These are phyloP conservation scores for Phyllosticta citrichinensis DNA, from an alignment of 2,329 filamentous ascomycete genomes.

Conservation along the genomic window DNA sequence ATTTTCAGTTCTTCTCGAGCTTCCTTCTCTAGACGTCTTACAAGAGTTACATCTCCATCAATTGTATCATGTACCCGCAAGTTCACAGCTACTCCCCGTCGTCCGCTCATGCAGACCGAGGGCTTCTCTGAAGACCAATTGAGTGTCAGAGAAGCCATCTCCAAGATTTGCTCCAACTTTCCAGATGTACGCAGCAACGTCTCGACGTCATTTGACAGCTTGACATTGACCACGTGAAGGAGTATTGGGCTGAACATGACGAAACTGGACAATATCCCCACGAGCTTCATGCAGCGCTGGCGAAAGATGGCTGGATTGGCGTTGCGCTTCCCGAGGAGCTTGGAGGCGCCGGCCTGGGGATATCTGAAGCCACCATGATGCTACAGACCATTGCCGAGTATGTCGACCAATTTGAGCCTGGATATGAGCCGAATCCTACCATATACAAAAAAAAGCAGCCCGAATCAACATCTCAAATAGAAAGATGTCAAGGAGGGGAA, in stretches of 20 bases:
- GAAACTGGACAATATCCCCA: conserved; percentile 60
- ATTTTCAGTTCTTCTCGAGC: background rate
- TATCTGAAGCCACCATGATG: conserved; percentile 80
- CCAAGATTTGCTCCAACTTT: conserved; percentile 59
- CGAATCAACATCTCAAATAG: background rate
- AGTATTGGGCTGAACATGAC: conserved; percentile 69
- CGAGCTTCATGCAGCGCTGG: conserved; percentile 65
- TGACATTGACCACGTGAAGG: conserved; percentile 16
- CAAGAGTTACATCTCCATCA: background rate
- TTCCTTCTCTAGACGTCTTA: background rate
- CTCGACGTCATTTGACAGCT: conserved; percentile 4
- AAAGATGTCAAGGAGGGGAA: background rate
- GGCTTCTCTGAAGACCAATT: conserved; percentile 66
- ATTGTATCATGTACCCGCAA: background rate
- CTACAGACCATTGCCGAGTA: conserved; percentile 69
- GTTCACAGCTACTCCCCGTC: conserved; percentile 23
- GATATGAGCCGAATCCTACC: too few relatives aligned
- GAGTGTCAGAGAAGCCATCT: conserved; percentile 59
- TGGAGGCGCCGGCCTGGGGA: conserved; percentile 65
- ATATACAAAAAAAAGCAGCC: background rate
- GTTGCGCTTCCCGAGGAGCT: conserved; percentile 67
- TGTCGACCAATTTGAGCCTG: background rate
- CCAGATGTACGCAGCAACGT: conserved; percentile 38
- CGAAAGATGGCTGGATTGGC: conserved; percentile 69
- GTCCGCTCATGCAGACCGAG: conserved; percentile 56